Conservation (phyloP, 805 yeast genomes). For the Kurtzmaniella fragi region DNA sequence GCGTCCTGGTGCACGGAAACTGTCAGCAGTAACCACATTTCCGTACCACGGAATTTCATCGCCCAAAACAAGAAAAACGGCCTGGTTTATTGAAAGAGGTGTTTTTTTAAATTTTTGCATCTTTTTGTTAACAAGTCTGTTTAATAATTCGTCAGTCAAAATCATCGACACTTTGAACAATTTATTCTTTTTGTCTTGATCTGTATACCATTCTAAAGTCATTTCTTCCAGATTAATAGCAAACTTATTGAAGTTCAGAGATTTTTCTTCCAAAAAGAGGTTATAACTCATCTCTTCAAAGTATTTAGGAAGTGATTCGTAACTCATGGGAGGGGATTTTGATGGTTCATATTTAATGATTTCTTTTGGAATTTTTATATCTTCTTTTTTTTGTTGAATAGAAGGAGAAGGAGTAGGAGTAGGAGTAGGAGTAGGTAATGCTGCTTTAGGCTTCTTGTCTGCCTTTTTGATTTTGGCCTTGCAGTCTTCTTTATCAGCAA, state of each 20-base stretch:
- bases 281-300: conserved; percentile 57
- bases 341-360: conserved; percentile 29
- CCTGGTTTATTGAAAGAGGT: conserved; percentile 57
- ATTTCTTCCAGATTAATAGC: conserved; percentile 36
- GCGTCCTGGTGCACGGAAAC: conserved; percentile 12
- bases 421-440: too few relatives aligned
- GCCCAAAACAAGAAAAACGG: conserved; percentile 50
- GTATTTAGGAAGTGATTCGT: conserved; percentile 47
- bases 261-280: conserved; percentile 57
- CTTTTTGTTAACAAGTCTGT: conserved; percentile 44
- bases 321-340: conserved; percentile 38
- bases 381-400: background rate
- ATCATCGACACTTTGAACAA: conserved; percentile 40
- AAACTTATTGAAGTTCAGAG: conserved; percentile 33
- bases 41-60: conserved; percentile 57
- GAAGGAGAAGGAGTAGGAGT: background rate
- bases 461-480: too few relatives aligned
- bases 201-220: conserved; percentile 47
- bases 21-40: conserved; percentile 41
- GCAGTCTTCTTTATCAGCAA: too few relatives aligned
- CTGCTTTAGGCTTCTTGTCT: too few relatives aligned
- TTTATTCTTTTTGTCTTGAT: conserved; percentile 36
- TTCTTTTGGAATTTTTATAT: conserved; percentile 17
- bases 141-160: conserved; percentile 44
- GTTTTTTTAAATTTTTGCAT: conserved; percentile 49